Conservation (phyloP, 2,329 filamentous ascomycete genomes). For the Scleromitrula shiraiana region DNA sequence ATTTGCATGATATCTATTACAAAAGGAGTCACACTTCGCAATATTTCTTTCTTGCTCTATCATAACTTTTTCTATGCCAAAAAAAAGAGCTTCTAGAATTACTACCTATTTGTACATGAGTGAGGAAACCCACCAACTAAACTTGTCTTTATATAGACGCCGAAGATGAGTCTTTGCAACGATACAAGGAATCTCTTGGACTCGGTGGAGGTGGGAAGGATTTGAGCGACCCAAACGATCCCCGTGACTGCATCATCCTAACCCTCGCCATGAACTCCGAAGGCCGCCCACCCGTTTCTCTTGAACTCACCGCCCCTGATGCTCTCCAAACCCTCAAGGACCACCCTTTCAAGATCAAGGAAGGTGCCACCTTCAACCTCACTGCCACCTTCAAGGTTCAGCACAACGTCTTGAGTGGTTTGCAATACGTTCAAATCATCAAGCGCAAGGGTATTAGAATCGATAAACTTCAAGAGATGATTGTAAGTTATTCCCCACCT, state of each 20-base stretch:
- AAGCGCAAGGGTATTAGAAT: conserved; percentile 81
- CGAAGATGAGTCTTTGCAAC: conserved; percentile 86
- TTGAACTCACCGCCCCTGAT: conserved; percentile 71
- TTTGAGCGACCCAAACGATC: conserved; percentile 70
- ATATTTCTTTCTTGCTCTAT: too few species aligned
- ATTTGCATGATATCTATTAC: too few species aligned
- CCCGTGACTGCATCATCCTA: conserved; percentile 87
- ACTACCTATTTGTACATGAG: too few species aligned
- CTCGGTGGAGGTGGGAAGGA: conserved; percentile 63
- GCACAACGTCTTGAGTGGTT: conserved; percentile 87
- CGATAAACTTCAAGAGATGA: conserved; percentile 96
- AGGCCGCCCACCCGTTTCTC: conserved; percentile 76
- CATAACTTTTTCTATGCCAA: too few species aligned
- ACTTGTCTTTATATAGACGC: conserved; percentile 19
- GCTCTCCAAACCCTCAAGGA: conserved; percentile 73
- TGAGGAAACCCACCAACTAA: too few species aligned
- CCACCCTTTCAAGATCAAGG: conserved; percentile 96
- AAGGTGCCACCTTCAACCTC: conserved; percentile 90
- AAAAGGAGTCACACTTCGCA: too few species aligned
- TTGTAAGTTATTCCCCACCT: conserved; percentile 68
- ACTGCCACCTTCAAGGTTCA: conserved; percentile 91
- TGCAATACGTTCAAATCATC: conserved; percentile 93
- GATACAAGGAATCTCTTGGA: conserved; percentile 95
- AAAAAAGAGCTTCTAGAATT: too few species aligned
- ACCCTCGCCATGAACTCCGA: conserved; percentile 81